phyloP scores from a whole-genome alignment of 371 early-diverging fungal genomes.

The Encephalitozoon cuniculi region DNA sequence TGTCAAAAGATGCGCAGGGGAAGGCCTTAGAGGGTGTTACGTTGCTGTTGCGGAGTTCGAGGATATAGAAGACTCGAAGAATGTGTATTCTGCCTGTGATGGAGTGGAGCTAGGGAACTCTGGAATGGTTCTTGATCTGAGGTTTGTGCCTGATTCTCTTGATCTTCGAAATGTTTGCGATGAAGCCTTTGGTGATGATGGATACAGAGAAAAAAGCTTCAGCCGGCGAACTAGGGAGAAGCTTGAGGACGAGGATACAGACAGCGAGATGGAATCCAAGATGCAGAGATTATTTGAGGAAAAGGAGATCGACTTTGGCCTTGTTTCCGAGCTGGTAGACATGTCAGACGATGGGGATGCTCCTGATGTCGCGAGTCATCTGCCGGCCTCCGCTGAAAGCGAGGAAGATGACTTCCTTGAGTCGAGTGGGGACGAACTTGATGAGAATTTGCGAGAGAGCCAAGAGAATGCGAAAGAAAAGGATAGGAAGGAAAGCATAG shows the following conservation, averaged over 20 bases:
- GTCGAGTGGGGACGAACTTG: background rate
- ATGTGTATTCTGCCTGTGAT: conserved; percentile 20
- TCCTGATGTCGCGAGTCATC: background rate
- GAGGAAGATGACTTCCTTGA: background rate
- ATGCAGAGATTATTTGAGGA: background rate
- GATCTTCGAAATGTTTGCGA: conserved; percentile 8
- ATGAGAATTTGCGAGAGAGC: background rate
- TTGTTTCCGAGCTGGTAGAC: conserved; percentile 5
- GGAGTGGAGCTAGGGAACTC: conserved; percentile 19
- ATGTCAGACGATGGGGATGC: conserved; percentile 3
- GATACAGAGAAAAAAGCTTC: background rate
- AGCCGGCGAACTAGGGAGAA: background rate
- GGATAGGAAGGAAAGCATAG: background rate
- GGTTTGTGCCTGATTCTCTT: conserved; percentile 27
- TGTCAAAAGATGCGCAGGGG: background rate
- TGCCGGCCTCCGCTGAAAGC: background rate
- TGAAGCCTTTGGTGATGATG: background rate
- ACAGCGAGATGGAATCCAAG: background rate
- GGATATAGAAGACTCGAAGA: background rate
- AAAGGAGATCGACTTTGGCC: conserved; percentile 24
- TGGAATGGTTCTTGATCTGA: conserved; percentile 20
- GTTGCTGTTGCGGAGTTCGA: conserved; percentile 21
- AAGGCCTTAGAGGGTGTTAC: background rate
- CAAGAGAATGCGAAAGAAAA: background rate
- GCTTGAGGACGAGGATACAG: background rate